Evolutionary conservation across 345 rosid species (phyloP).

Genomic region (Citrus inodora): DNA sequence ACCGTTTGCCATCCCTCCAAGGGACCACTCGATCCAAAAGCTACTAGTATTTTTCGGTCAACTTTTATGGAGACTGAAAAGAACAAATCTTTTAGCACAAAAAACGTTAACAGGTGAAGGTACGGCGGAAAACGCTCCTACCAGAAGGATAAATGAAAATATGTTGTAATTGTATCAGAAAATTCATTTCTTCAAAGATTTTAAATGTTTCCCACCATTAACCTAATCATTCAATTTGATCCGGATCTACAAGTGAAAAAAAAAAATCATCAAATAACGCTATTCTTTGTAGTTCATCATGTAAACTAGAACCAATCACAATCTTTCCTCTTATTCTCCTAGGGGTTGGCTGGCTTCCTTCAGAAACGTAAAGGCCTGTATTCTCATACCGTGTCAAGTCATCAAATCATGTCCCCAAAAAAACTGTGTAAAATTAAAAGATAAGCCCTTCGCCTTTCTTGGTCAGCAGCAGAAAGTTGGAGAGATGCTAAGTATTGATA

Average conservation of each 20-base stretch:
- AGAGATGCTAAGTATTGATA: conserved; percentile 15
- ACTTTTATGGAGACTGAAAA: neutral
- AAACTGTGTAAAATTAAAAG: conserved; percentile 1
- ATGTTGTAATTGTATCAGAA: neutral
- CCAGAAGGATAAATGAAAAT: neutral
- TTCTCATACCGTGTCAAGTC: conserved; percentile 14
- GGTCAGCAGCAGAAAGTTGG: conserved; percentile 14
- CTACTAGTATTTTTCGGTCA: neutral
- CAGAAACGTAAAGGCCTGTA: conserved; percentile 10
- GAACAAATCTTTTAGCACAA: neutral
- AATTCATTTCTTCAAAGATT: neutral
- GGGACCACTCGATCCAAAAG: neutral
- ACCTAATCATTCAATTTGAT: conserved; percentile 1
- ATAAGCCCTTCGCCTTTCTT: neutral
- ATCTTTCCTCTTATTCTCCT: conserved; percentile 15
- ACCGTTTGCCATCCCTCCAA: no score
- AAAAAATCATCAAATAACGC: neutral
- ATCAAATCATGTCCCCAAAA: conserved; percentile 7
- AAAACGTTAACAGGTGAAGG: neutral
- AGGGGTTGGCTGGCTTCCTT: neutral
- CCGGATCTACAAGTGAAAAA: conserved; percentile 3
- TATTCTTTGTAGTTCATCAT: neutral
- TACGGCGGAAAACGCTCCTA: rapidly evolving
- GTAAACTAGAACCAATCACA: neutral
- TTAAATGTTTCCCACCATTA: neutral